Percentiles rank a stretch among this genome's conserved stretches.
Conservation (phyloP, 768 basidiomycete species). For the Calocera cornea region DNA sequence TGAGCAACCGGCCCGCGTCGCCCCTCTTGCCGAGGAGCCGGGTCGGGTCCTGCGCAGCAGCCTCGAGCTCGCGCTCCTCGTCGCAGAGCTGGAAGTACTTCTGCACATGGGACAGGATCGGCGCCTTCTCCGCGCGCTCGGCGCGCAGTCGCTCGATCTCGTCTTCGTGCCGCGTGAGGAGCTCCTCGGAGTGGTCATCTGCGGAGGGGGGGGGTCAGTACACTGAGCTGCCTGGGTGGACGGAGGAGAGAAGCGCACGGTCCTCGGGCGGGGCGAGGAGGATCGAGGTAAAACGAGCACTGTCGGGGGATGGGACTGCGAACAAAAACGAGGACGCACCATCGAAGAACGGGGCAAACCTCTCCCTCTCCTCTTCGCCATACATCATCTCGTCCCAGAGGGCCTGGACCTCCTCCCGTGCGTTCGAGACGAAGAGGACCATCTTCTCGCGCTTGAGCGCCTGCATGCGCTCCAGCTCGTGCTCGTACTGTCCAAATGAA, state of each 20-base stretch:
- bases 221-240: not conserved
- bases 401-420: conserved; percentile 61
- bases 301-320: not conserved
- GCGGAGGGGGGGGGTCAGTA: not conserved
- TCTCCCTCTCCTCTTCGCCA: conserved; percentile 64
- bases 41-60: conserved; percentile 65
- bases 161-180: conserved; percentile 70
- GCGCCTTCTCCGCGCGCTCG: conserved; percentile 65
- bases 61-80: conserved; percentile 76
- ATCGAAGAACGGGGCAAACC: conserved; percentile 71
- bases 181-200: conserved; percentile 84
- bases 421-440: conserved; percentile 68
- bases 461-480: conserved; percentile 80
- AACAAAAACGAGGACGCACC: conserved; percentile 35
- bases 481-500: conserved; percentile 44
- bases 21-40: conserved; percentile 61
- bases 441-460: conserved; percentile 79
- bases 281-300: too few relatives aligned
- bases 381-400: conserved; percentile 82
- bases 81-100: conserved; percentile 86
- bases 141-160: conserved; percentile 71
- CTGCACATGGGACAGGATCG: conserved; percentile 58
- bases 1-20: conserved; percentile 71
- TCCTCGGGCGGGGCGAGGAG: too few relatives aligned
- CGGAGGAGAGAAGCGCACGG: too few relatives aligned